Conservation (phyloP, 2,329 filamentous ascomycete species). For the Calonectria henricotiae region DNA sequence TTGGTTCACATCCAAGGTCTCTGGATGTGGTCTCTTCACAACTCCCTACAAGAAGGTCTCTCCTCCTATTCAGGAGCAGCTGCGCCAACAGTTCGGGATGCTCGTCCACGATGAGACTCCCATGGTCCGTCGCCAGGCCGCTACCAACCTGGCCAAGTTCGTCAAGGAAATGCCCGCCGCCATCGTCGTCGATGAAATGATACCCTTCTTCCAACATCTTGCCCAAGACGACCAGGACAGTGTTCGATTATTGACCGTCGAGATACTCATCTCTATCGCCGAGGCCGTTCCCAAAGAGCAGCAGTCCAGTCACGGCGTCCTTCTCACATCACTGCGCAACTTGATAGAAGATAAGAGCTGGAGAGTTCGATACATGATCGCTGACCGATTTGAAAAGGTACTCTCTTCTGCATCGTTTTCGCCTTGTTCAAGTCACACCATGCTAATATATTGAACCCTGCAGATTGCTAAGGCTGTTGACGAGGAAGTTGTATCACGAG, state of each 20-base stretch:
- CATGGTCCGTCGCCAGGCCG: slow-evolving; percentile 97
- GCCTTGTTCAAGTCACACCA: slow-evolving; percentile 26
- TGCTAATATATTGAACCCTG: slow-evolving; percentile 26
- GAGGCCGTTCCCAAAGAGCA: slow-evolving; percentile 99
- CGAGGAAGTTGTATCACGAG: slow-evolving; percentile 93
- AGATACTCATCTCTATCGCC: slow-evolving; percentile 95
- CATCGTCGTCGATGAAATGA: slow-evolving; percentile 98
- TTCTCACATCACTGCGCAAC: slow-evolving; percentile 90
- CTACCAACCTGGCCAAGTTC: slow-evolving; percentile 97
- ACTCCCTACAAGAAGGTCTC: slow-evolving; percentile 94
- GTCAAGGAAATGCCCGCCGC: slow-evolving; percentile 95
- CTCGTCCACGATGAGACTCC: slow-evolving; percentile 98
- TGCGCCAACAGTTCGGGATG: slow-evolving; percentile 92
- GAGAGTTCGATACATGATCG: slow-evolving; percentile 99
- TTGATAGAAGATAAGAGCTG: slow-evolving; percentile 99
- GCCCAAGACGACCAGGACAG: slow-evolving; percentile 98
- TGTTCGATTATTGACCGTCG: slow-evolving; percentile 94
- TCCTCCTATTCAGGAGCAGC: slow-evolving; percentile 88
- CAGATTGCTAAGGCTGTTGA: slow-evolving; percentile 99
- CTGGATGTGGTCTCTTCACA: slow-evolving; percentile 95
- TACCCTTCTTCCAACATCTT: slow-evolving; percentile 97
- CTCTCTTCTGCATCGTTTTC: slow-evolving; percentile 55
- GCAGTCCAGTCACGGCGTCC: slow-evolving; percentile 94
- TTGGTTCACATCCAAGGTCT: slow-evolving; percentile 99
- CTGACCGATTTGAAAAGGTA: slow-evolving; percentile 96